Percentiles rank a stretch among this genome's conserved stretches.
Evolutionary conservation across 495 filamentous ascomycete species (phyloP).

Genomic region (Margaritispora aquatica): DNA sequence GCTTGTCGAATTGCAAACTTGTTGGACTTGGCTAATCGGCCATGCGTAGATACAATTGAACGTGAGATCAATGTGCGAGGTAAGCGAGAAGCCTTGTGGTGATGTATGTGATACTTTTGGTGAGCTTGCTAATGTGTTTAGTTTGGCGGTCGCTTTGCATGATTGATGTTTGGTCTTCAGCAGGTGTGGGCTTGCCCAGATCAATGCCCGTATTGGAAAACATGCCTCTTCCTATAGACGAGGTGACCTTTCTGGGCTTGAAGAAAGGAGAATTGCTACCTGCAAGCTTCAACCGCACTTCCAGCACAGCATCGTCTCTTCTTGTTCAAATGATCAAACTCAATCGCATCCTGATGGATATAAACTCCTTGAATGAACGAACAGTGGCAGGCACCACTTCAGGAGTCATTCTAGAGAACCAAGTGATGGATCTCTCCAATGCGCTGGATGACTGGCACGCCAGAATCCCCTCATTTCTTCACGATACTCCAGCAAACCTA

Average conservation of each 20-base stretch:
- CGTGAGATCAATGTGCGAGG: slow-evolving; percentile 26
- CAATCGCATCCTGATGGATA: slow-evolving; percentile 28
- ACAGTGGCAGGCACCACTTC: slow-evolving; percentile 18
- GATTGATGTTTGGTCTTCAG: slow-evolving; percentile 38
- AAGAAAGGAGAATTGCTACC: not conserved
- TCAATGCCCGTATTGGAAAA: slow-evolving; percentile 21
- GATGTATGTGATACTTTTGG: not conserved
- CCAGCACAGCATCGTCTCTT: slow-evolving; percentile 7
- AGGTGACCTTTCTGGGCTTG: slow-evolving; percentile 22
- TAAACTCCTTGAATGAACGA: slow-evolving; percentile 30
- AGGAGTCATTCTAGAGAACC: slow-evolving; percentile 6
- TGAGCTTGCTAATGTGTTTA: slow-evolving; percentile 5
- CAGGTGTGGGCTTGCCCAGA: slow-evolving; percentile 30
- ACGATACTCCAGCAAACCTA: slow-evolving; percentile 28
- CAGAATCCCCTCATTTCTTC: slow-evolving; percentile 26
- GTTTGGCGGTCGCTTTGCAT: slow-evolving; percentile 39
- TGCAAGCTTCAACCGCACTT: not conserved
- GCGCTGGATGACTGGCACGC: slow-evolving; percentile 29
- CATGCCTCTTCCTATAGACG: slow-evolving; percentile 29
- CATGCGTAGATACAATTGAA: slow-evolving; percentile 13
- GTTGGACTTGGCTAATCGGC: slow-evolving; percentile 16
- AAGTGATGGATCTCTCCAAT: slow-evolving; percentile 21
- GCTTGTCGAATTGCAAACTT: slow-evolving; percentile 26
- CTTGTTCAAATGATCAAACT: slow-evolving; percentile 32
- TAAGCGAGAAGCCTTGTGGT: slow-evolving; percentile 4